Base-by-base conservation (phyloP, 768 basidiomycete species). In the Chiua virens region DNA sequence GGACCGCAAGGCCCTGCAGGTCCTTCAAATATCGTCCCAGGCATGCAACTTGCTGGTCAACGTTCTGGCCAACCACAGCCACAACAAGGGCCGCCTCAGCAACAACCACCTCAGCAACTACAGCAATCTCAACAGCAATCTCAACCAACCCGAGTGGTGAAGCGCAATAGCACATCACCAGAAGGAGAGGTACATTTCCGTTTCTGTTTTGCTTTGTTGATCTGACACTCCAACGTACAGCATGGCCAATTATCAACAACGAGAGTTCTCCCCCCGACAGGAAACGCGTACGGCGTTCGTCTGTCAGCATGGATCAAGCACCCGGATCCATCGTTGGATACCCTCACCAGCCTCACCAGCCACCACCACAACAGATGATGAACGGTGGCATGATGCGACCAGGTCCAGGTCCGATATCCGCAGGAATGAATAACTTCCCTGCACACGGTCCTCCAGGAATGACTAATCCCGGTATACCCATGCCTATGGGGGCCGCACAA, bases 121-220 rank as follows among this genome's bases (percentile, higher is more conserved):
- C 65, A 62, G 28, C 58, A 47, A 8, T 53, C 23, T 30, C 57
- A 54, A 17, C 64, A 54, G 20, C 30, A 30, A 30, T 8, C 52
- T 10, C 71, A 65, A 44, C 57, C 52, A 14, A 53, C 49, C 6
- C 69, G 63, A 20, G 53, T 64, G 13, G 70, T 67, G 20, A 83
- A 84, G 58, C 75, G 83, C 55, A 82, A 70, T 55, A 85, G 81
- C 62, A 84, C 80, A 11, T 82, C 83, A 7, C 83, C 83, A 7
- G 78, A 75, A 32, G 83, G 83, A 67, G 83, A 84, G 60, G 83
- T 83, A 56, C 10, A 54, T 56, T 49, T 40, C 27, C 38, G 50
- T n/a, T 52, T 36, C 47, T 43, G n/a, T 41, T 2, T 42, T 47
- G 6, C 40, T 34, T 40, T 5, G n/a, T 34, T 20, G 22, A 47